Conservation (phyloP, 192 early-diverging fungal genomes). For the Backusella psychrophila region DNA sequence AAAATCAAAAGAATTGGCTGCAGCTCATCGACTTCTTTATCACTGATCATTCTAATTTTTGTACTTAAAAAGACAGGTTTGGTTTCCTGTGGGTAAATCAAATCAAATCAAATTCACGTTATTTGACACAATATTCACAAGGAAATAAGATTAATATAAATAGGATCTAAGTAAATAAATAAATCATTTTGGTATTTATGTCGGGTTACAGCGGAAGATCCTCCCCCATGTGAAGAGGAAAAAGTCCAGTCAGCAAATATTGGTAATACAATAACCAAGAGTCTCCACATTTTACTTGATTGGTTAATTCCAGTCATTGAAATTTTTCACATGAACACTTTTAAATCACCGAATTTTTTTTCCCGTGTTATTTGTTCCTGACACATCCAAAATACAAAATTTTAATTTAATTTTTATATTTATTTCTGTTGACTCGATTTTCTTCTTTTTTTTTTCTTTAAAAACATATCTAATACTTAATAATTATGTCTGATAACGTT, state of each 20-base stretch:
- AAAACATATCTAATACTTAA: constrained; percentile 6
- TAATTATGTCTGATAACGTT: constrained; percentile 75
- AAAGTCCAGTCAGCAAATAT: not conserved
- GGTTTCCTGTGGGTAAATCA: constrained; percentile 1
- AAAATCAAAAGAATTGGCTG: not conserved
- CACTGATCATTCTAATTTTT: not conserved
- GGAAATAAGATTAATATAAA: not conserved
- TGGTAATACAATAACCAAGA: not conserved
- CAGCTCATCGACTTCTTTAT: not conserved
- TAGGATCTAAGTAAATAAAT: not conserved
- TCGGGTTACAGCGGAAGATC: constrained; percentile 12
- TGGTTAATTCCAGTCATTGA: not conserved
- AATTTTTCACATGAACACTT: constrained; percentile 12
- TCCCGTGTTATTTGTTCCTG: constrained; percentile 10
- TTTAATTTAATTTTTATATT: constrained; percentile 13
- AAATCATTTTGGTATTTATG: not conserved
- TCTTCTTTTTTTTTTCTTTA: constrained; percentile 8
- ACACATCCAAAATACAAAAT: constrained; percentile 7
- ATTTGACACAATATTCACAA: constrained; percentile 3
- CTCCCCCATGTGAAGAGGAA: not conserved
- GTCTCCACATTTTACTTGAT: constrained; percentile 11
- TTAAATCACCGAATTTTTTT: not conserved
- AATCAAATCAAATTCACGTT: constrained; percentile 1
- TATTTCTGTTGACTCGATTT: constrained; percentile 22
- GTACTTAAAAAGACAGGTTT: not conserved